These are phyloP conservation scores for Xylariaceae sp. DNA, from an alignment of 2,329 filamentous ascomycete genomes.

Conservation along the genomic window DNA sequence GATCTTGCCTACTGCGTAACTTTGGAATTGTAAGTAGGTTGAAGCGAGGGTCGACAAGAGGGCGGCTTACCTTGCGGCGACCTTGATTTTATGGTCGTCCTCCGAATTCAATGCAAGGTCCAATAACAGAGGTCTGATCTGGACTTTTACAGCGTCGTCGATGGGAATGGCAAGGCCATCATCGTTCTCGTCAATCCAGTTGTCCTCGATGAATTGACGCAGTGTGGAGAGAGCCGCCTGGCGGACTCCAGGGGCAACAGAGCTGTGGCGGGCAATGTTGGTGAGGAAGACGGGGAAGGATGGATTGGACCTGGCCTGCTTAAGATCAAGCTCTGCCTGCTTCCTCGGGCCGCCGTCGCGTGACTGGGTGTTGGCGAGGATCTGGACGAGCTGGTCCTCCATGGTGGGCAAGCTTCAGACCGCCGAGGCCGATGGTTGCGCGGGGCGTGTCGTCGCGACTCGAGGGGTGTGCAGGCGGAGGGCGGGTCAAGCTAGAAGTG, in stretches of 20 bases:
- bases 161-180: constrained; percentile 64
- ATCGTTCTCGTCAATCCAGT: constrained; percentile 76
- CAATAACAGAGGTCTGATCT: constrained; percentile 70
- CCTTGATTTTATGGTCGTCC: constrained; percentile 80
- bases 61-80: constrained; percentile 69
- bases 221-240: constrained; percentile 79
- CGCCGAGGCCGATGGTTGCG: not conserved
- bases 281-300: constrained; percentile 77
- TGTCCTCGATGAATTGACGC: constrained; percentile 76
- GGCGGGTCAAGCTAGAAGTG: too few species aligned
- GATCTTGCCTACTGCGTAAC: constrained; percentile 84
- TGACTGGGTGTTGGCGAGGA: constrained; percentile 84
- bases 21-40: constrained; percentile 24
- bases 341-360: constrained; percentile 72
- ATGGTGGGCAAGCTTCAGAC: constrained; percentile 42
- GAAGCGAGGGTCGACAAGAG: too few species aligned
- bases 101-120: constrained; percentile 71
- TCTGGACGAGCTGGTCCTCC: constrained; percentile 87
- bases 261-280: constrained; percentile 73
- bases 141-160: constrained; percentile 66
- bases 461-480: not conserved
- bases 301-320: constrained; percentile 62
- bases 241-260: constrained; percentile 69
- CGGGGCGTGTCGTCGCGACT: not conserved
- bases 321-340: constrained; percentile 80